phyloP scores from a whole-genome alignment of 2,329 filamentous ascomycete species.

The Sporothrix brunneoviolacea region DNA sequence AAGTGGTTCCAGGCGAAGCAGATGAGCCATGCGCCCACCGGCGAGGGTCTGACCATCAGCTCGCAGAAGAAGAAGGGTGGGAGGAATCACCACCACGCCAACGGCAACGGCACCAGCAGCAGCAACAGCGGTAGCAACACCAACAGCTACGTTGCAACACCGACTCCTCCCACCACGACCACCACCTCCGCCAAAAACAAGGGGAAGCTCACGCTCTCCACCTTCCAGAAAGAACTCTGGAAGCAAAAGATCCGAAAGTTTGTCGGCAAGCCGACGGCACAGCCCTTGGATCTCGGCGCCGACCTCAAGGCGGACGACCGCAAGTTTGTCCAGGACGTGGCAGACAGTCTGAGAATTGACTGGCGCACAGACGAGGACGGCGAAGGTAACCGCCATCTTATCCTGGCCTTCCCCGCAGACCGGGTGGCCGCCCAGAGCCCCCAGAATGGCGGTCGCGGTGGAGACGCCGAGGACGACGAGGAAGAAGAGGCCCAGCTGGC shows the following conservation, averaged over 20 bases:
- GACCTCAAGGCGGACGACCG: conserved; percentile 76
- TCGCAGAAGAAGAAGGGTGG: conserved; percentile 12
- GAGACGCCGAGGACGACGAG: conserved; percentile 62
- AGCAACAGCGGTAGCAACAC: conserved; percentile 30
- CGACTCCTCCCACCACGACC: neutral
- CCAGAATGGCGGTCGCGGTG: conserved; percentile 24
- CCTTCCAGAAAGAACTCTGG: conserved; percentile 75
- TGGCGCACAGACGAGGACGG: conserved; percentile 54
- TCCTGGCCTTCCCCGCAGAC: conserved; percentile 43
- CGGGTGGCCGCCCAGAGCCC: conserved; percentile 10
- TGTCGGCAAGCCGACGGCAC: conserved; percentile 59
- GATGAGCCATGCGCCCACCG: conserved; percentile 47
- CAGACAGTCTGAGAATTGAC: conserved; percentile 52
- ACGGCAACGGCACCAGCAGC: neutral
- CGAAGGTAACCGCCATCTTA: conserved; percentile 46
- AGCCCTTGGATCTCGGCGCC: conserved; percentile 65
- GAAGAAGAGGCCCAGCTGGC: conserved; percentile 80
- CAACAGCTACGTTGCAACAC: conserved; percentile 10
- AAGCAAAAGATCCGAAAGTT: conserved; percentile 73
- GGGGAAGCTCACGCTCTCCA: conserved; percentile 66
- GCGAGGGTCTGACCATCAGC: conserved; percentile 40
- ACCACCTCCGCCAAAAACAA: conserved; percentile 36
- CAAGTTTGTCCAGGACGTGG: conserved; percentile 86
- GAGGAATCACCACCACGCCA: neutral
- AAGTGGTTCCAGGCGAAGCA: conserved; percentile 89